Evolutionary conservation across 768 basidiomycete genomes (phyloP).

Genomic region (Clitopilus passeckerianus): DNA sequence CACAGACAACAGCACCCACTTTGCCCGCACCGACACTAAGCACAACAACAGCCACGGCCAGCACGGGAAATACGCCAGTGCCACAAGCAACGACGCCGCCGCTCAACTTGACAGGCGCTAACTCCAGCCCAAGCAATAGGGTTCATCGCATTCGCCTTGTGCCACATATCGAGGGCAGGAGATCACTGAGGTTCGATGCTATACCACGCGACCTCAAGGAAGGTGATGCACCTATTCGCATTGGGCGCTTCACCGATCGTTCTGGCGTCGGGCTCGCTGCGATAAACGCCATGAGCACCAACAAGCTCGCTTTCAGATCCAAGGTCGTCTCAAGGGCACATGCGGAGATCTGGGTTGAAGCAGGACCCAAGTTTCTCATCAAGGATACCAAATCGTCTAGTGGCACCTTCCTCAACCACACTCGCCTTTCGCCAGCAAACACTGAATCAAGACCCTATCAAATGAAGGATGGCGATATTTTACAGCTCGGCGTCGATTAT

Average conservation of each 20-base stretch:
- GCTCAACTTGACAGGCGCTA: not conserved
- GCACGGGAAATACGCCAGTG: slow-evolving; percentile 1
- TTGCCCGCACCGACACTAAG: slow-evolving; percentile 5
- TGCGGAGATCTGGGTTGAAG: slow-evolving; percentile 88
- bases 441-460: slow-evolving; percentile 72
- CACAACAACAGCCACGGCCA: slow-evolving; percentile 5
- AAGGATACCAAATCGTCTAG: slow-evolving; percentile 85
- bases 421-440: slow-evolving; percentile 80
- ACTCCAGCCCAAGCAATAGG: slow-evolving; percentile 6
- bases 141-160: slow-evolving; percentile 85
- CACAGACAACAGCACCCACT: slow-evolving; percentile 5
- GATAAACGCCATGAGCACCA: slow-evolving; percentile 64
- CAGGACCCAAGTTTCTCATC: slow-evolving; percentile 72
- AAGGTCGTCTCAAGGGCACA: slow-evolving; percentile 95
- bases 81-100: slow-evolving; percentile 5
- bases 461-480: slow-evolving; percentile 88
- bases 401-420: slow-evolving; percentile 95
- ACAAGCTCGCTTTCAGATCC: slow-evolving; percentile 90
- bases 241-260: slow-evolving; percentile 93
- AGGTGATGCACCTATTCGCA: slow-evolving; percentile 68
- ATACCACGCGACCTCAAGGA: slow-evolving; percentile 80
- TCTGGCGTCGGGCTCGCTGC: slow-evolving; percentile 62
- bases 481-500: slow-evolving; percentile 96
- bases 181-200: slow-evolving; percentile 88
- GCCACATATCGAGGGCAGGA: slow-evolving; percentile 87